Base-by-base conservation (phyloP, 106 monocot species). In the Phalaenopsis aphrodite region DNA sequence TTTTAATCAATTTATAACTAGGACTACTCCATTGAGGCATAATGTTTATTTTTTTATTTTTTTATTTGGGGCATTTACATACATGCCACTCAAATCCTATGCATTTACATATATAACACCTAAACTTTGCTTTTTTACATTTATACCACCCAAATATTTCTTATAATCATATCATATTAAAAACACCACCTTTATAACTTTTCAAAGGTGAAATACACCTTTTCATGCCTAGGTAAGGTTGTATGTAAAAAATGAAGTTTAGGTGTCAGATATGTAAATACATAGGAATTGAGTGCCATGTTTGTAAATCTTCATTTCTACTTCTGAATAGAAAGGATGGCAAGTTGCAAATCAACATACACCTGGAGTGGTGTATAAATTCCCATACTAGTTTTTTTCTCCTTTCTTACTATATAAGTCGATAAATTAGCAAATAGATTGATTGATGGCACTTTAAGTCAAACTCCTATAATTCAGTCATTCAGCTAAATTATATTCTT, bases 401-500 rank as follows among this genome's bases (percentile, higher is more conserved):
- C 39, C 14, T 61, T 0, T 21, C 21, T n/a, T 61, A 39, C 69
- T 39, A 1, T 39, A 41, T 39, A 69, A 69, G 15, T 39, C 38
- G 15, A 69, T 39, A 38, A 38, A 39, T 38, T 69, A 39, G 37
- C 69, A 69, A 5, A 39, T 21, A n/a, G 4, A 61, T 61, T 61
- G 18, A 61, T 69, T 21, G 39, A 69, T 69, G 38, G 37, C 39
- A 14, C 69, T 69, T 69, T 1, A 2, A 69, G 14, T 69, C 39
- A 69, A 69, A 23, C 69, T 39, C 69, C 39, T 39, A 38, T 37
- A 23, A 5, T 69, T 69, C 39, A 69, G 39, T 69, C 74, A 45
- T 39, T 74, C 43, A 8, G 7, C 74, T 47, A 48, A 77, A 55
- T 77, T 77, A 55, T 52, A 2, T 77, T 77, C 30, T 17, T 77